Evolutionary conservation across 1,139 yeast species (phyloP), one percentile per base, ranked within the genome.

Genomic region (Scheffersomyces insectosa): DNA sequence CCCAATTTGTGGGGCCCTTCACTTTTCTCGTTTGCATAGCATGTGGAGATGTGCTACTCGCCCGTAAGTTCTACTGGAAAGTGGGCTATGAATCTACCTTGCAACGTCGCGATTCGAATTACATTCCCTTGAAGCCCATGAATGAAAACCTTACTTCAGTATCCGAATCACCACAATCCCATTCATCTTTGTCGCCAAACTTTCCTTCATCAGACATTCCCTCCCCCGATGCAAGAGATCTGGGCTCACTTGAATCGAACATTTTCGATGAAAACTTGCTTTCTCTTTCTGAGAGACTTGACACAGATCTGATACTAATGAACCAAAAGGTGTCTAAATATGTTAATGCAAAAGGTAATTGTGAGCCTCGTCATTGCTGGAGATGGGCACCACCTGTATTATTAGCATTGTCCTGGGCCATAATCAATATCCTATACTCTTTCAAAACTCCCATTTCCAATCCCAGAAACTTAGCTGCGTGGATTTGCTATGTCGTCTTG

Each of bases 401-500:
- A 32, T 33, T 51, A 8, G 51, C 49, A 15, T 29, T 36, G 2
- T 44, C 50, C 16, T 49, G 55, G 54, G 30, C 46, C 28, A 23
- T 52, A 11, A 38, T 54, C 12, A 50, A 52, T 20, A 33, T 42
- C 12, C 43, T 50, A 4, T 41, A 43, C 30, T 36, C 44, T 5
- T 41, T 42, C 16, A 46, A 45, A 14, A 41, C 42, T 3, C 43
- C 51, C 8, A 40, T 49, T 9, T 38, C 34, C 28, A 38, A 43
- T 28, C 39, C 45, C 8, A 45, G 44, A 30, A 49, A 47, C 33
- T 33, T 54, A 4, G 31, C 50, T 3, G 51, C 56, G 0, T 52
- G 55, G 54, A 38, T 51, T 7, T 46, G 46, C 32, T 52, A 43
- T 28, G 58, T 52, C 37, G 44, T 48, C 10, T 38, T 53, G 7